Evolutionary conservation across 208 protist genomes (phyloP), one percentile per base, ranked within the genome.

Genomic region (Leishmania braziliensis): DNA sequence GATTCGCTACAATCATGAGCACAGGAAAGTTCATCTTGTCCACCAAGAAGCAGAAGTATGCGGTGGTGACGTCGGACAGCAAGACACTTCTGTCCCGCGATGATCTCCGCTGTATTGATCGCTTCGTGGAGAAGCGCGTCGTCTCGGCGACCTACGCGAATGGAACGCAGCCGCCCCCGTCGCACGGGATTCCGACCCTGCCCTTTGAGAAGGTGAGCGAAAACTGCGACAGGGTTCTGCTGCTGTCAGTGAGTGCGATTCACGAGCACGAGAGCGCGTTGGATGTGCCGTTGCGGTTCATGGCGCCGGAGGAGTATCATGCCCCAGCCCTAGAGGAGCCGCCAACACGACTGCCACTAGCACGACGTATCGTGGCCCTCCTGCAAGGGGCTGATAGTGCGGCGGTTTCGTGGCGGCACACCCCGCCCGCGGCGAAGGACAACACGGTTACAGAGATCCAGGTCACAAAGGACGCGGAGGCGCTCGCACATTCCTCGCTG

Each of bases 211-310:
- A 86, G 16, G 77, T 88, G 43, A 78, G 58, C 60, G 78, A 79
- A 39, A 86, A 80, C 62, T 87, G 89, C 29, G 94, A 97, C 77
- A 85, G 80, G 5, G 81, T 91, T 58, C 80, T 96, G 53, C 79
- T 84, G 56, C 74, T 95, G 50, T 62, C 75, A 5, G 87, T 95
- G 33, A 82, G 81, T 53, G 79, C 90, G 0, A 82, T 96, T 9
- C 85, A 86, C 53, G 81, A 88, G 20, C 73, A 75, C 26, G 91
- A 96, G 80, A 92, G 86, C 75, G 90, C 93, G 16, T 79, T 98
- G 4, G 92, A 97, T 80, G 88, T 95, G 18, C 93, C 95, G 54
- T 83, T 98, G 63, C 92, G 95, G 46, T 95, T 97, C 56, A 78
- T 88, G 18, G 78, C 89, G 14, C 95, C 95, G 29, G 92, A 93